Evolutionary conservation across 2,329 filamentous ascomycete genomes (phyloP).

Genomic region (Setomelanomma holmii): DNA sequence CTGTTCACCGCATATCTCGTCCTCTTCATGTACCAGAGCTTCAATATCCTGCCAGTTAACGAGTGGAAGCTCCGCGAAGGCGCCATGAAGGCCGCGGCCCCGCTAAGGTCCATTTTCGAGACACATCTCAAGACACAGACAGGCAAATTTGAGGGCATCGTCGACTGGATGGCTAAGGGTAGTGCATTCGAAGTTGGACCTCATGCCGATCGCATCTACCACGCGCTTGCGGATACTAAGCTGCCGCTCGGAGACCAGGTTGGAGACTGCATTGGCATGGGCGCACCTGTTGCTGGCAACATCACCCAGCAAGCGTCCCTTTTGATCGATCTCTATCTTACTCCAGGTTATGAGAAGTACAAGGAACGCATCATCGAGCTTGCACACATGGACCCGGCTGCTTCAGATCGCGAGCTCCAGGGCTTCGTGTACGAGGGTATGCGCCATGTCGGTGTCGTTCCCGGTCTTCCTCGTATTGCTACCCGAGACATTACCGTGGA

Average conservation of each 20-base stretch:
- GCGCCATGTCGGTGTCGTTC: slow-evolving; percentile 60
- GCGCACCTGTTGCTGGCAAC: slow-evolving; percentile 59
- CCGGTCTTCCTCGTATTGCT: slow-evolving; percentile 60
- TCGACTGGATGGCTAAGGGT: slow-evolving; percentile 51
- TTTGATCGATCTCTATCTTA: slow-evolving; percentile 62
- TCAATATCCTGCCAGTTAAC: slow-evolving; percentile 59
- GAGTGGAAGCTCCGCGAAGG: slow-evolving; percentile 59
- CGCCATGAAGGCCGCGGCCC: slow-evolving; percentile 62
- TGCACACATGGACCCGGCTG: slow-evolving; percentile 53
- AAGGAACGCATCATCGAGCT: slow-evolving; percentile 60
- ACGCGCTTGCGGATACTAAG: slow-evolving; percentile 56
- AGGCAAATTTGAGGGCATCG: slow-evolving; percentile 61
- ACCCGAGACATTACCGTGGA: slow-evolving; percentile 55
- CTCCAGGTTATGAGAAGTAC: slow-evolving; percentile 58
- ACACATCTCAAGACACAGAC: slow-evolving; percentile 69
- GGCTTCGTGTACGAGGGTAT: slow-evolving; percentile 64
- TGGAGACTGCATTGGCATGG: slow-evolving; percentile 59
- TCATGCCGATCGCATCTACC: slow-evolving; percentile 60
- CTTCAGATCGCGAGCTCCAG: slow-evolving; percentile 65
- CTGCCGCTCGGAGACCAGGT: slow-evolving; percentile 58
- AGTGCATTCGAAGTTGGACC: slow-evolving; percentile 65
- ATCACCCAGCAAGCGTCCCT: slow-evolving; percentile 62
- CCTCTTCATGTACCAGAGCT: slow-evolving; percentile 67
- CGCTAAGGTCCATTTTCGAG: slow-evolving; percentile 71
- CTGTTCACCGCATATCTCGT: slow-evolving; percentile 64